These are phyloP conservation scores for Apiosordaria backusii DNA, from an alignment of 495 filamentous ascomycete species.

Conservation along the genomic window DNA sequence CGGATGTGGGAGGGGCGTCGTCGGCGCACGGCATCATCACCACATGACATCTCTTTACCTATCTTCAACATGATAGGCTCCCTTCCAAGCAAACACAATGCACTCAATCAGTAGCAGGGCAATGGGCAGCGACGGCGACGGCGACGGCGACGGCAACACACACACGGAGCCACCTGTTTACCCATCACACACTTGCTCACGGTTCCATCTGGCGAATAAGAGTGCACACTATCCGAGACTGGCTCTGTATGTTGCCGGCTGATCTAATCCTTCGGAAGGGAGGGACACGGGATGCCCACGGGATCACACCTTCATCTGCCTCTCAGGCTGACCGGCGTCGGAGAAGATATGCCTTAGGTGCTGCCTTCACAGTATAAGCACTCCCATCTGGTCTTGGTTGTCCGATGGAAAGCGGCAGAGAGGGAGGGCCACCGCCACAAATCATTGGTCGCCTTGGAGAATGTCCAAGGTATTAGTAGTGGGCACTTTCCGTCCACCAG, in stretches of 20 bases:
- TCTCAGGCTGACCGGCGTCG: no score
- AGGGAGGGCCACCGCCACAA: no score
- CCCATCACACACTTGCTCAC: neutral
- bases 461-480: no score
- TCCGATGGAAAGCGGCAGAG: no score
- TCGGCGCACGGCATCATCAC: no score
- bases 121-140: neutral
- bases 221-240: neutral
- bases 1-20: neutral
- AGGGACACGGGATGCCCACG: neutral
- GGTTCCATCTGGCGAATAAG: neutral
- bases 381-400: no score
- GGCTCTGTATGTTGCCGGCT: neutral
- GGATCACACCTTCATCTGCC: neutral
- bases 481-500: no score
- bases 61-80: neutral
- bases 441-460: no score
- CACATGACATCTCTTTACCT: neutral
- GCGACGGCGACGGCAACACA: no score
- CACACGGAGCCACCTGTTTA: neutral
- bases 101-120: neutral
- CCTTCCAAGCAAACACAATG: neutral
- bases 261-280: neutral
- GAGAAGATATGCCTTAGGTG: no score
- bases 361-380: no score